A percentile compares a stretch with the other conserved stretches of the same genome.
Evolutionary conservation across 2,329 filamentous ascomycete species (phyloP).

Genomic region (Neoarthrinium moseri): DNA sequence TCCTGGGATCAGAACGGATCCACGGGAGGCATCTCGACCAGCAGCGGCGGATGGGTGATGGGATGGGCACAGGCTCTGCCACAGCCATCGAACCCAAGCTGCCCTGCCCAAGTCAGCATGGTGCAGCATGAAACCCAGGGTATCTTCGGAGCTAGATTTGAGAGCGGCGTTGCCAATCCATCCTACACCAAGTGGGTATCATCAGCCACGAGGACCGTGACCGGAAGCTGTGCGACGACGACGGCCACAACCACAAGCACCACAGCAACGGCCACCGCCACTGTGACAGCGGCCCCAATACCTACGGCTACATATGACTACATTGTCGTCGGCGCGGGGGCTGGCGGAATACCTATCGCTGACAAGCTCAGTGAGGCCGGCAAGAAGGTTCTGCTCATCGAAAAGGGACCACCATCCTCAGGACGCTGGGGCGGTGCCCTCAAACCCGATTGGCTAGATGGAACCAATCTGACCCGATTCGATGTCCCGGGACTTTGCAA

Average conservation of each 20-base stretch:
- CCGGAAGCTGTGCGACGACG: constrained; percentile 27
- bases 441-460: constrained; percentile 52
- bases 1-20: constrained; percentile 50
- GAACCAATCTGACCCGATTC: constrained; percentile 65
- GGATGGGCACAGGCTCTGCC: constrained; percentile 55
- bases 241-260: constrained; percentile 18
- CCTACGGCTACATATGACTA: constrained; percentile 51
- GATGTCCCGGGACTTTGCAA: constrained; percentile 73
- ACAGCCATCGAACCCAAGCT: constrained; percentile 38
- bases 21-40: constrained; percentile 42
- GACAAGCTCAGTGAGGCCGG: constrained; percentile 64
- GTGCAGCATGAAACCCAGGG: constrained; percentile 54
- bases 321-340: constrained; percentile 59
- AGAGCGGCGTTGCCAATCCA: constrained; percentile 33
- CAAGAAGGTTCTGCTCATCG: constrained; percentile 63
- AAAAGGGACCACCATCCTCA: constrained; percentile 60
- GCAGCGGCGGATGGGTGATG: constrained; percentile 41
- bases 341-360: constrained; percentile 58
- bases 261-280: constrained; percentile 22
- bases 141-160: constrained; percentile 47
- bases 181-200: constrained; percentile 43
- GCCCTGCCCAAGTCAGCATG: constrained; percentile 43
- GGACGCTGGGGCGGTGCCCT: constrained; percentile 63
- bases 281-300: constrained; percentile 29
- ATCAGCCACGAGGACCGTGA: constrained; percentile 39